phyloP scores from a whole-genome alignment of 345 rosid genomes.

The Hevea brasiliensis region DNA sequence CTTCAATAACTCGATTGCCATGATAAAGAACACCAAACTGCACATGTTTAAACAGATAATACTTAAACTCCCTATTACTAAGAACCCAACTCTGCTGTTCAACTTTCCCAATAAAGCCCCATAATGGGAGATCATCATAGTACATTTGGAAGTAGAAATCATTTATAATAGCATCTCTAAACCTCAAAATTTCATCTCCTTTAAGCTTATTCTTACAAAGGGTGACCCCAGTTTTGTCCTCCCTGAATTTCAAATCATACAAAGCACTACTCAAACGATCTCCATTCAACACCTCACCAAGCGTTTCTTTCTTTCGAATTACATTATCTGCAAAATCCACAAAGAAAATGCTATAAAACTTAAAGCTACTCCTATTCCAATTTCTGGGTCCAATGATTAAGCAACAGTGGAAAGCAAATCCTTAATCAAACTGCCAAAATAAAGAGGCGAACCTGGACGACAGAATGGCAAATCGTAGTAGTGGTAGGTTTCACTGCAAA shows the following conservation, averaged over 20 bases:
- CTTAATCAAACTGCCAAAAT: neutral
- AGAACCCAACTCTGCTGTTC: conserved; percentile 46
- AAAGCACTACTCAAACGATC: conserved; percentile 59
- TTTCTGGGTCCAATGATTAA: neutral
- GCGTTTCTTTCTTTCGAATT: conserved; percentile 50
- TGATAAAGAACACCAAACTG: conserved; percentile 63
- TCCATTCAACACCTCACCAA: conserved; percentile 86
- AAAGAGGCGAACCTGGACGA: conserved; percentile 67
- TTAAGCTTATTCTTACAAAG: conserved; percentile 55
- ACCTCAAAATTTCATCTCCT: conserved; percentile 44
- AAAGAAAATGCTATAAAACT: neutral
- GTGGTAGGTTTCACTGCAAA: conserved; percentile 77
- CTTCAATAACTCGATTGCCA: conserved; percentile 50
- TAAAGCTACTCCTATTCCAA: conserved; percentile 12
- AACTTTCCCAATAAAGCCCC: conserved; percentile 87
- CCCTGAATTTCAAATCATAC: conserved; percentile 55
- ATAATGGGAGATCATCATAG: conserved; percentile 79
- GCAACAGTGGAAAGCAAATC: neutral
- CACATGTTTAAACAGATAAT: conserved; percentile 66
- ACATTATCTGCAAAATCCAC: conserved; percentile 49
- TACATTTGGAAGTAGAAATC: conserved; percentile 90
- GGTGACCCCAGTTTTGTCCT: conserved; percentile 36
- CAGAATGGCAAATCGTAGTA: conserved; percentile 82
- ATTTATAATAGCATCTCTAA: conserved; percentile 54
- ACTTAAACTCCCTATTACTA: conserved; percentile 36